Conservation (phyloP, 2,329 filamentous ascomycete species). For the Phyllosticta citriasiana region DNA sequence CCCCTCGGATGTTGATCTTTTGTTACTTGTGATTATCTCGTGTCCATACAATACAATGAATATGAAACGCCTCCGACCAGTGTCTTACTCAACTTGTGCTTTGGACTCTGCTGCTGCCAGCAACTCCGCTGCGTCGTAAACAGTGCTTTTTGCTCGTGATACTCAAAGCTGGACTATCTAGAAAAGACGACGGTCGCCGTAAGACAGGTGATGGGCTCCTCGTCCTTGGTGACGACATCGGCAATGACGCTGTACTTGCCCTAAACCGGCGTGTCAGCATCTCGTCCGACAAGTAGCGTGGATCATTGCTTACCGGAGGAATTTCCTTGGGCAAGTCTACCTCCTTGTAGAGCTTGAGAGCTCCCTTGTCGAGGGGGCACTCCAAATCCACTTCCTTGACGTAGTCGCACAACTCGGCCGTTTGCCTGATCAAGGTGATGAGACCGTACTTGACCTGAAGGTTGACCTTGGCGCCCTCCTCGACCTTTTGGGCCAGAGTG, state of each 20-base stretch:
- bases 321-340: constrained; percentile 81
- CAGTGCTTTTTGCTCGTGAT: not conserved
- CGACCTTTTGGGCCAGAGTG: constrained; percentile 60
- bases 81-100: not conserved
- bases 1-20: not conserved
- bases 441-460: constrained; percentile 88
- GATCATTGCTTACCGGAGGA: constrained; percentile 59
- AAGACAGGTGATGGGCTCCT: constrained; percentile 74
- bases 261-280: constrained; percentile 35
- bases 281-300: not conserved
- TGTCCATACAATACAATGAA: not conserved
- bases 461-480: constrained; percentile 69
- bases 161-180: not conserved
- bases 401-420: constrained; percentile 79
- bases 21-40: not conserved
- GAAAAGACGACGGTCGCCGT: constrained; percentile 61
- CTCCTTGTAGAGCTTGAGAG: constrained; percentile 63
- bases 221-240: constrained; percentile 68
- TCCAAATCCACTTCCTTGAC: constrained; percentile 77
- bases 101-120: not conserved
- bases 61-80: not conserved
- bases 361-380: constrained; percentile 78
- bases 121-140: not conserved
- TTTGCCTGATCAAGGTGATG: constrained; percentile 76
- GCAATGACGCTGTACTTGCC: constrained; percentile 85